phyloP scores from a whole-genome alignment of 345 rosid genomes.

The Murraya koenigii region DNA sequence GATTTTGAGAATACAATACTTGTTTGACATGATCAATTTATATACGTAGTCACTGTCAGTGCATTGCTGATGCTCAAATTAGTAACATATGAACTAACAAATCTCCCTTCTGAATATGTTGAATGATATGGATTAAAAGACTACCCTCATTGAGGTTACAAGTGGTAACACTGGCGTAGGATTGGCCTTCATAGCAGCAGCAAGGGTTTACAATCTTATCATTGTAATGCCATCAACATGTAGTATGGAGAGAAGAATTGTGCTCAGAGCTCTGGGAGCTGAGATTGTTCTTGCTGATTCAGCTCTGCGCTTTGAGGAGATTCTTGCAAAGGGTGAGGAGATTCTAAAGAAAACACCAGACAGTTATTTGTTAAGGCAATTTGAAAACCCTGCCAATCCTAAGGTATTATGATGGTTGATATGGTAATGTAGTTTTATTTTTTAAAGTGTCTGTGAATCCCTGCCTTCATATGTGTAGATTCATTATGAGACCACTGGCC shows the following conservation, averaged over 20 bases:
- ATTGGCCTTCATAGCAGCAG: constrained; percentile 62
- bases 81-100: background rate
- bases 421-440: background rate
- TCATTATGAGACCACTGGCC: constrained; percentile 35
- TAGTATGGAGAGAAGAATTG: constrained; percentile 64
- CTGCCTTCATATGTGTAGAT: constrained; percentile 33
- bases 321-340: constrained; percentile 50
- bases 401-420: background rate
- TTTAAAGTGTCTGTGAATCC: background rate
- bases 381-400: constrained; percentile 66
- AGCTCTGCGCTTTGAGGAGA: constrained; percentile 35
- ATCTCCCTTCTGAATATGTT: background rate
- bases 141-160: constrained; percentile 51
- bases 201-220: constrained; percentile 60
- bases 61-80: background rate
- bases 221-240: constrained; percentile 51
- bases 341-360: constrained; percentile 50
- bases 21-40: too few species aligned
- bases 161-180: constrained; percentile 83
- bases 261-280: constrained; percentile 74
- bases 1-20: too few species aligned
- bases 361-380: constrained; percentile 45
- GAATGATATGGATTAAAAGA: constrained; percentile 23
- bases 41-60: too few species aligned
- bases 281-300: constrained; percentile 55